A percentile compares a stretch with the other conserved stretches of the same genome.
Evolutionary conservation across 1,284 basidiomycete genomes (phyloP).

Genomic region (Ceratobasidium sp.): DNA sequence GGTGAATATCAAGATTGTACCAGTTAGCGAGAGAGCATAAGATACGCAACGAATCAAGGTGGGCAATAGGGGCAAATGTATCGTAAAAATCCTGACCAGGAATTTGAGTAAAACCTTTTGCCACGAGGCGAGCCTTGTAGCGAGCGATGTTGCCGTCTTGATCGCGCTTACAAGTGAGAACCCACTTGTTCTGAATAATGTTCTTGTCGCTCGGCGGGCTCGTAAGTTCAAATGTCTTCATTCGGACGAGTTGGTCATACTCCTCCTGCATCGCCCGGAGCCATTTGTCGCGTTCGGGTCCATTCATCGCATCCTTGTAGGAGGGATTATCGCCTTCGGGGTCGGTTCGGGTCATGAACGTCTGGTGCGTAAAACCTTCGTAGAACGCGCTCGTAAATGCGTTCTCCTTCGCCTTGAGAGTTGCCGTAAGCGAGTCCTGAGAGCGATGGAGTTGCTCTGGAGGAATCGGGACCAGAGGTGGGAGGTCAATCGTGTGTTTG

Average conservation of each 20-base stretch:
- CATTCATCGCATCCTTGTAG: background rate
- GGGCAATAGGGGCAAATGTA: conserved; percentile 49
- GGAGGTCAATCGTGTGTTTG: background rate
- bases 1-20: conserved; percentile 46
- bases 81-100: conserved; percentile 48
- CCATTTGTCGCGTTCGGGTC: background rate
- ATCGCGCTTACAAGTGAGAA: conserved; percentile 50
- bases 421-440: background rate
- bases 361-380: background rate
- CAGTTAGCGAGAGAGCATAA: conserved; percentile 47
- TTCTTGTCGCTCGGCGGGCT: background rate
- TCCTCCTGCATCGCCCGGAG: background rate
- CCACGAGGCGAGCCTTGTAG: conserved; percentile 52
- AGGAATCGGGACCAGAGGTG: background rate
- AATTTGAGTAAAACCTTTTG: conserved; percentile 52
- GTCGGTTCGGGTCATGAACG: background rate
- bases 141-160: conserved; percentile 45
- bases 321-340: background rate
- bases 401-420: background rate
- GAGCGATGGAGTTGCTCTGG: background rate
- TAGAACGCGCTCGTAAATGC: background rate
- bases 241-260: background rate
- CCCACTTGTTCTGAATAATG: conserved; percentile 41
- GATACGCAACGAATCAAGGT: conserved; percentile 47
- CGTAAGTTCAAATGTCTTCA: background rate